These are phyloP conservation scores for Ganoderma sinense DNA, from an alignment of 1,284 basidiomycete genomes.

Conservation along the genomic window DNA sequence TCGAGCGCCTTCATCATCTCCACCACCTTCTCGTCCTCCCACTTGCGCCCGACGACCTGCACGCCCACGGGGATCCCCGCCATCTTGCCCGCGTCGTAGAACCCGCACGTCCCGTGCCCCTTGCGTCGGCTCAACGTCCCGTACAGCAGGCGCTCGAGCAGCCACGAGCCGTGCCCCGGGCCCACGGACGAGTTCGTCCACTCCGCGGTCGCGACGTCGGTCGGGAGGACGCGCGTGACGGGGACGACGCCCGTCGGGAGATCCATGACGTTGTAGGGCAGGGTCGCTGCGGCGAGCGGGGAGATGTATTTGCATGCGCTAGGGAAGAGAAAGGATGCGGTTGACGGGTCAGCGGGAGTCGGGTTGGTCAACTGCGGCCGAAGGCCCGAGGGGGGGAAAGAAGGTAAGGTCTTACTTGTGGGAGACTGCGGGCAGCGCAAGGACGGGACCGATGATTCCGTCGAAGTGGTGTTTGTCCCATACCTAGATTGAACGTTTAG, in stretches of 20 bases:
- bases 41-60: slow-evolving; percentile 80
- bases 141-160: slow-evolving; percentile 72
- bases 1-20: slow-evolving; percentile 87
- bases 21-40: slow-evolving; percentile 90
- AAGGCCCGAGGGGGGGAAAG: slow-evolving; percentile 45
- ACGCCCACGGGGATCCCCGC: slow-evolving; percentile 85
- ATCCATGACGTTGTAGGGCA: slow-evolving; percentile 82
- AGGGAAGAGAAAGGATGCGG: background rate
- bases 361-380: slow-evolving; percentile 33
- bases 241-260: slow-evolving; percentile 81
- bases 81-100: slow-evolving; percentile 78
- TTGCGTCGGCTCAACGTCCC: slow-evolving; percentile 31
- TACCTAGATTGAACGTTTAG: slow-evolving; percentile 51
- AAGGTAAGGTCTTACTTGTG: slow-evolving; percentile 65
- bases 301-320: slow-evolving; percentile 32
- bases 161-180: slow-evolving; percentile 52
- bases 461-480: slow-evolving; percentile 79
- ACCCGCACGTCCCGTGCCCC: slow-evolving; percentile 44
- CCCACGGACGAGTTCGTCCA: slow-evolving; percentile 52
- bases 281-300: slow-evolving; percentile 30
- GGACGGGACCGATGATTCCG: slow-evolving; percentile 79
- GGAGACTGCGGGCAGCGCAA: slow-evolving; percentile 77
- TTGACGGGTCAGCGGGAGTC: slow-evolving; percentile 45
- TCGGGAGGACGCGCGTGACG: slow-evolving; percentile 78
- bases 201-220: slow-evolving; percentile 66